Evolutionary conservation across 202 grass and related monocot species (phyloP).

Genomic region (Panicum virgatum): DNA sequence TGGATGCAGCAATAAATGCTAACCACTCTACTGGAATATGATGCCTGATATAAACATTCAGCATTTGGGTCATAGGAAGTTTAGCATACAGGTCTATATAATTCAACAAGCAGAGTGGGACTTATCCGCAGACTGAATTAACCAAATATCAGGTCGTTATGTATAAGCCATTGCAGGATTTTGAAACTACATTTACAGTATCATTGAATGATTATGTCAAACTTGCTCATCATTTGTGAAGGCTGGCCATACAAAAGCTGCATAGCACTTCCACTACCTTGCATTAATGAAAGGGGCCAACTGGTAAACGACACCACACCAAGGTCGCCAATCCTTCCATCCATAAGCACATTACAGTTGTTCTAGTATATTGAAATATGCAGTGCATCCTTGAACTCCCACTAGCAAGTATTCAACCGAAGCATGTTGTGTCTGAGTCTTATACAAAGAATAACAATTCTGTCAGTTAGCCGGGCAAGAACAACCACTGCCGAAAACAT

Average conservation of each 20-base stretch:
- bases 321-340: neutral
- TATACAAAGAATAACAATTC: neutral
- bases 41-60: neutral
- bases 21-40: neutral
- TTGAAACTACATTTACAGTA: neutral
- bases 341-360: neutral
- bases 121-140: neutral
- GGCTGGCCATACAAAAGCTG: neutral
- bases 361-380: neutral
- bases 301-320: neutral
- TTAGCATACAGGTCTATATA: neutral
- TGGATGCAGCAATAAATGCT: neutral
- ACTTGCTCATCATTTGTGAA: neutral
- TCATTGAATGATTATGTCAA: neutral
- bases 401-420: neutral
- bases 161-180: neutral
- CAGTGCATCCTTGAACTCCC: neutral
- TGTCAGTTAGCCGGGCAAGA: neutral
- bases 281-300: neutral
- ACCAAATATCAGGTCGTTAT: neutral
- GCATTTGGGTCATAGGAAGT: neutral
- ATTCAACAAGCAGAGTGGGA: neutral
- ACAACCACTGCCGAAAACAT: neutral
- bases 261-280: neutral
- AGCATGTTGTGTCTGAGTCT: constrained; percentile 2